phyloP scores from a whole-genome alignment of 1,139 yeast genomes.

The Geotrichum aggregatum region DNA sequence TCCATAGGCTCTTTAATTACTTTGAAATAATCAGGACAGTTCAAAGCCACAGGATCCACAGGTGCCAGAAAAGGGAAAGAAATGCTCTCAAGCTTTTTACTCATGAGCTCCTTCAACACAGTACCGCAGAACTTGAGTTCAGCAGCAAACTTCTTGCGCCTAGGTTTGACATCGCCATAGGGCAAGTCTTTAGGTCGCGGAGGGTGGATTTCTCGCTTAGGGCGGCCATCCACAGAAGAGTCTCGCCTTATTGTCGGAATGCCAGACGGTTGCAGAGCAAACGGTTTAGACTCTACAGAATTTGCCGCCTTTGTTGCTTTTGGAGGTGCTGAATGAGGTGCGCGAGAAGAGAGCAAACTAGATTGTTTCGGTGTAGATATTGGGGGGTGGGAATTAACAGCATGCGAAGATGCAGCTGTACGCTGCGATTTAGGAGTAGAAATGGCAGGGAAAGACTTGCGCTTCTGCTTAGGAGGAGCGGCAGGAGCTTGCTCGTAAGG shows the following conservation, averaged over 20 bases:
- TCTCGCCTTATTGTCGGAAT: slow-evolving; percentile 62
- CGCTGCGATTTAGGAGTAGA: slow-evolving; percentile 30
- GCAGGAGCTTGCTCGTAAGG: slow-evolving; percentile 56
- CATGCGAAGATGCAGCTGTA: slow-evolving; percentile 31
- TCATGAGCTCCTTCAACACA: slow-evolving; percentile 72
- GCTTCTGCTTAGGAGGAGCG: slow-evolving; percentile 30
- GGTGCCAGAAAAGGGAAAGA: slow-evolving; percentile 91
- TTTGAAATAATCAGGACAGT: slow-evolving; percentile 84
- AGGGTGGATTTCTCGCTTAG: slow-evolving; percentile 94
- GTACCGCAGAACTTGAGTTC: slow-evolving; percentile 84
- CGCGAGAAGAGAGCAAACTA: neutral
- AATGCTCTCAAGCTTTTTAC: slow-evolving; percentile 78
- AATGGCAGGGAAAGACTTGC: slow-evolving; percentile 27
- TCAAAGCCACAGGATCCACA: slow-evolving; percentile 91
- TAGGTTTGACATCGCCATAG: slow-evolving; percentile 71
- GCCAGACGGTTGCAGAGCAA: slow-evolving; percentile 45
- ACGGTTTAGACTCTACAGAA: slow-evolving; percentile 30
- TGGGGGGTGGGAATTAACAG: slow-evolving; percentile 20
- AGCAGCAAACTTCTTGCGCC: slow-evolving; percentile 86
- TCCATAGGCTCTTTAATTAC: slow-evolving; percentile 93
- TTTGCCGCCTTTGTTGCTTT: slow-evolving; percentile 22
- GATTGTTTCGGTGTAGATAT: slow-evolving; percentile 1
- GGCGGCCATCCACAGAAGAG: slow-evolving; percentile 62
- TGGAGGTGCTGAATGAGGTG: slow-evolving; percentile 21
- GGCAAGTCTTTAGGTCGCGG: slow-evolving; percentile 94